Base-by-base conservation (phyloP, 2,329 filamentous ascomycete species). In the Fusarium oligoseptatum region DNA sequence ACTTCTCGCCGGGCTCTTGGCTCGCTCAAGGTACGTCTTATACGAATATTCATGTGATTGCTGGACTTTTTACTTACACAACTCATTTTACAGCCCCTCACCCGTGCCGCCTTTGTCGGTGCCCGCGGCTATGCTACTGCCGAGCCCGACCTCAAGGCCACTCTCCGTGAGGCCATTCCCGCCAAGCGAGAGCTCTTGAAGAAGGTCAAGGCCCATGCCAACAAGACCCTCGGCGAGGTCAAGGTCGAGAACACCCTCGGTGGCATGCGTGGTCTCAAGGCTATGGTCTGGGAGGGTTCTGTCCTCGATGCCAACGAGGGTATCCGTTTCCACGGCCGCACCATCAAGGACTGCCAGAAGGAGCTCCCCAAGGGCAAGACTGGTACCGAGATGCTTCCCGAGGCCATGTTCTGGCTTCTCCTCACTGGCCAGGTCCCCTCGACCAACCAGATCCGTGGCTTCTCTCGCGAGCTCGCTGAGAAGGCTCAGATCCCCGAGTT, bases 361-460 rank as follows among this genome's bases (percentile, higher is more conserved):
- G 93, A 95, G 83, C 91, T 98, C 17, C 95, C 97, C 82, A 98
- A 98, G 88, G 97, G 96, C 77, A 95, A 90, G 69, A 91, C 93
- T 3, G 95, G 96, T 79, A 97, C 95, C 7, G 96, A 98, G 86
- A 99, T 98, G 97, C 90, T 98, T 14, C 97, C 97, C 57, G 97
- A 99, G 85, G 92, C 96, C 84, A 99, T 99, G 97, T 99, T 99
- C 89, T 99, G 97, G 97, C 91, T 98, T 48, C 91, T 99, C 60
- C 88, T 99, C 78, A 99, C 97, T 11, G 97, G 97, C 69, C 90
- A 97, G 84, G 94, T 98, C 24, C 97, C 97, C 27, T 94, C 93
- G 1, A 93, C 92, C 24, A 87, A 87, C 72, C 97, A 99, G 84
- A 91, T 97, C 73, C 94, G 96, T 79, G 87, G 86, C 52, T 92